phyloP scores from a whole-genome alignment of 2,329 filamentous ascomycete genomes.

The Gliomastix tumulicola region DNA sequence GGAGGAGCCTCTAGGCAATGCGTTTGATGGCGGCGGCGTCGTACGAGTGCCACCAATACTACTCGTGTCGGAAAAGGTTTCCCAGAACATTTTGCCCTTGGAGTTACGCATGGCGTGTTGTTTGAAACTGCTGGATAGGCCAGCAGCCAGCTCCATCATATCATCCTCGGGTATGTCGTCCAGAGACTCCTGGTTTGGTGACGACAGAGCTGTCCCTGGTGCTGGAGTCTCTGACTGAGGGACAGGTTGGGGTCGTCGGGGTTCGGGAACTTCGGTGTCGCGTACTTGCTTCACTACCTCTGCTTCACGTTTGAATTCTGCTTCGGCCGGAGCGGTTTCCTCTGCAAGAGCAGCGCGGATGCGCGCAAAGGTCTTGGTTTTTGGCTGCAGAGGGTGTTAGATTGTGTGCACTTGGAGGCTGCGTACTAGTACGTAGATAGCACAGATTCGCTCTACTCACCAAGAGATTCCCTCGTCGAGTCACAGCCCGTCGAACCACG shows the following conservation, averaged over 20 bases:
- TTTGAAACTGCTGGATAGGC: constrained; percentile 63
- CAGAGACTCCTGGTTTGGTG: constrained; percentile 58
- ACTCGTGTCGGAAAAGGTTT: constrained; percentile 64
- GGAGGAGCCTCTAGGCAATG: constrained; percentile 49
- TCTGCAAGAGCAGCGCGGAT: constrained; percentile 86
- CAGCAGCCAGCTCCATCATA: constrained; percentile 48
- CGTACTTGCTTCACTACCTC: constrained; percentile 94
- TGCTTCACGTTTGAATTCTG: constrained; percentile 82
- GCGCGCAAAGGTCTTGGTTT: constrained; percentile 91
- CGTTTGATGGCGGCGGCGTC: constrained; percentile 56
- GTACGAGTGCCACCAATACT: constrained; percentile 41
- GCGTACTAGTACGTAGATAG: too few relatives aligned
- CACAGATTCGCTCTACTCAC: constrained; percentile 41
- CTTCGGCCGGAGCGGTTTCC: constrained; percentile 80
- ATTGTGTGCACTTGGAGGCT: too few relatives aligned
- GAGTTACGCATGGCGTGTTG: constrained; percentile 67
- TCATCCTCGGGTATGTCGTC: constrained; percentile 67
- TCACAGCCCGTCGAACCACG: constrained; percentile 77
- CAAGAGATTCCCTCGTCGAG: constrained; percentile 79
- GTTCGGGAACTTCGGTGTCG: constrained; percentile 66
- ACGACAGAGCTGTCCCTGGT: constrained; percentile 50
- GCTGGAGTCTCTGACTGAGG: constrained; percentile 16
- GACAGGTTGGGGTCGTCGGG: constrained; percentile 16
- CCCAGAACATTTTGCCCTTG: constrained; percentile 65
- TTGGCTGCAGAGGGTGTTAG: constrained; percentile 53